phyloP scores from a whole-genome alignment of 1,139 yeast species.

The Blastobotrys illinoisensis region DNA sequence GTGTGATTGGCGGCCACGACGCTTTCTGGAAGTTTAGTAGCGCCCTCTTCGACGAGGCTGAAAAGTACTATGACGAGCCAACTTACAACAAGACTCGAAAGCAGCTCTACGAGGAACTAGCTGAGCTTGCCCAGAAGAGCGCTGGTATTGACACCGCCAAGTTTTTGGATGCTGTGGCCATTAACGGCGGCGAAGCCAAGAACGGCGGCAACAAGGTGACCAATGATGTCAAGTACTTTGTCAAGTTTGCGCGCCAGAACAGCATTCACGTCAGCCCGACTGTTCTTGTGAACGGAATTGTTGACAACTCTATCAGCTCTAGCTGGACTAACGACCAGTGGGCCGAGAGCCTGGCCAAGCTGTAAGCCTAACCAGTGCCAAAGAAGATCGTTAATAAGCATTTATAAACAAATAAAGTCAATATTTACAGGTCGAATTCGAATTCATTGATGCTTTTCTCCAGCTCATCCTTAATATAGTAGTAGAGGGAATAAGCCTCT shows the following conservation, averaged over 20 bases:
- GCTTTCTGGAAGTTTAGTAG: constrained; percentile 60
- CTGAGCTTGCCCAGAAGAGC: constrained; percentile 44
- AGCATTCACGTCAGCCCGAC: constrained; percentile 88
- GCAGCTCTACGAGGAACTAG: constrained; percentile 51
- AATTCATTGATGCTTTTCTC: not conserved
- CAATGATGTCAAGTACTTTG: constrained; percentile 65
- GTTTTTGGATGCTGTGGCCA: constrained; percentile 28
- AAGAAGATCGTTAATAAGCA: too few species aligned
- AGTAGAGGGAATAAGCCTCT: not conserved
- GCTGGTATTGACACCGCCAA: constrained; percentile 30
- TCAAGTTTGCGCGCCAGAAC: constrained; percentile 66
- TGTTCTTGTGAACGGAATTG: constrained; percentile 64
- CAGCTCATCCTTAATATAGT: not conserved
- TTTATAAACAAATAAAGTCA: constrained; percentile 1
- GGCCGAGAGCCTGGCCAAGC: constrained; percentile 25
- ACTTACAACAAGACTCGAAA: constrained; percentile 50
- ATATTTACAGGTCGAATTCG: too few species aligned
- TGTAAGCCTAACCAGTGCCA: too few species aligned
- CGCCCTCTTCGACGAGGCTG: constrained; percentile 42
- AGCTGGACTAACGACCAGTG: constrained; percentile 27
- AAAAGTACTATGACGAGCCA: constrained; percentile 56
- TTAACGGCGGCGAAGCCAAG: constrained; percentile 31
- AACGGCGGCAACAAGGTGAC: constrained; percentile 59
- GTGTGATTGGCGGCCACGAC: constrained; percentile 44
- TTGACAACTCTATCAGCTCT: constrained; percentile 40